Conservation (phyloP, 75 land plant species). For the Pinus albicaulis region DNA sequence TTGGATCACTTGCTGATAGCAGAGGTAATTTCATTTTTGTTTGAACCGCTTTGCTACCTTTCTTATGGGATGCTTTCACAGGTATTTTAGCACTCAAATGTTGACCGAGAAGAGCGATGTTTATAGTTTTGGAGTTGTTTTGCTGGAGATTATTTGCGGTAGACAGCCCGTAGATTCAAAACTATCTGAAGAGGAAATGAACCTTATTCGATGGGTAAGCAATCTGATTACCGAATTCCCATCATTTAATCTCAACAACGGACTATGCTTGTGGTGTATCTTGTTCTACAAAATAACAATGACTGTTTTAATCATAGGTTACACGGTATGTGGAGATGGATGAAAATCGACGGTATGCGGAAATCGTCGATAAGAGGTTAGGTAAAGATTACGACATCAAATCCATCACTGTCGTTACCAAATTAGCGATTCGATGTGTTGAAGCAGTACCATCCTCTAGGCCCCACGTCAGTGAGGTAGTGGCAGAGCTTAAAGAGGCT, state of each 20-base stretch:
- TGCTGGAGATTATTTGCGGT: conserved; percentile 2
- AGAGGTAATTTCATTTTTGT: no score
- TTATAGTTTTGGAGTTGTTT: conserved; percentile 19
- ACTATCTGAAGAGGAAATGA: background rate
- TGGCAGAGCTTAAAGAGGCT: conserved; percentile 20
- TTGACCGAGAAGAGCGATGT: conserved; percentile 16
- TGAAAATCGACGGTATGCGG: background rate
- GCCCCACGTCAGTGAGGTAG: conserved; percentile 27
- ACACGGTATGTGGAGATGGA: background rate
- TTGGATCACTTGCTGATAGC: no score
- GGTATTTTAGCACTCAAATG: conserved; percentile 12
- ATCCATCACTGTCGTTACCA: conserved; percentile 9
- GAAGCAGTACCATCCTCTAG: conserved; percentile 9
- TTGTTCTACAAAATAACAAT: no score
- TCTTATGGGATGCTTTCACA: background rate
- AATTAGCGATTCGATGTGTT: conserved; percentile 26
- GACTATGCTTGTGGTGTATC: no score
- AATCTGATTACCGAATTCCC: no score
- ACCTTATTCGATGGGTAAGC: background rate
- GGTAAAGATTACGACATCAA: conserved; percentile 3
- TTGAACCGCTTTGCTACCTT: no score
- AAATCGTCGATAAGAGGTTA: background rate
- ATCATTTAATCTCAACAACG: no score
- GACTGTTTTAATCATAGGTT: background rate
- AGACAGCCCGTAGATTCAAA: background rate